These are phyloP conservation scores for Cystofilobasidium capitatum DNA, from an alignment of 768 basidiomycete species.

Conservation along the genomic window DNA sequence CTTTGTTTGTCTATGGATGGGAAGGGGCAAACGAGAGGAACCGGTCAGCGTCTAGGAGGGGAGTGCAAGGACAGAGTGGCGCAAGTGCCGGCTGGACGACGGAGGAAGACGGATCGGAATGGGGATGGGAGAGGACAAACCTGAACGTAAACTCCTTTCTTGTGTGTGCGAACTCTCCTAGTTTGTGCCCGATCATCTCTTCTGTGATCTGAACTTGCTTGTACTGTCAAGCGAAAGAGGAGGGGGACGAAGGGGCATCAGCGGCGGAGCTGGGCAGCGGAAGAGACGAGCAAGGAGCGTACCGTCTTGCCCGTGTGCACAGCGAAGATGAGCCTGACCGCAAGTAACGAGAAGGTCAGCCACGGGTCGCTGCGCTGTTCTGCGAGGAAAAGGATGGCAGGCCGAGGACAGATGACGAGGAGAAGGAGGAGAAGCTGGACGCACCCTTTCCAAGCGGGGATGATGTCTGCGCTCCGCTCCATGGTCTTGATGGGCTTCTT, in stretches of 20 bases:
- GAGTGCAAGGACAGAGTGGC: too few relatives aligned
- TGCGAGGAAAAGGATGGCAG: neutral
- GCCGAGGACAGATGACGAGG: neutral
- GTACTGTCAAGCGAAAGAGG: constrained; percentile 44
- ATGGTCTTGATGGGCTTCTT: constrained; percentile 81
- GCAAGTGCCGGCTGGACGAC: too few relatives aligned
- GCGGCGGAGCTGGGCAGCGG: neutral
- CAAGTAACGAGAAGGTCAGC: neutral
- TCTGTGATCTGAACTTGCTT: constrained; percentile 75
- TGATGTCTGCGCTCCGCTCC: constrained; percentile 78
- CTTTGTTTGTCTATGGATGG: too few relatives aligned
- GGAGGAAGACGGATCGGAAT: neutral
- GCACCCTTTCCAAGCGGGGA: constrained; percentile 93
- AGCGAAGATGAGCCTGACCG: constrained; percentile 63
- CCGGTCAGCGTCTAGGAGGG: too few relatives aligned
- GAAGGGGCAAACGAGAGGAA: too few relatives aligned
- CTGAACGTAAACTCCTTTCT: constrained; percentile 72
- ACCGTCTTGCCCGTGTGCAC: constrained; percentile 80
- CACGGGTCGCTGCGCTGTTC: neutral
- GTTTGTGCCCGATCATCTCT: constrained; percentile 98
- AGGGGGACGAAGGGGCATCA: neutral
- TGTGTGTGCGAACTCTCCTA: constrained; percentile 88
- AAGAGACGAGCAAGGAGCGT: neutral
- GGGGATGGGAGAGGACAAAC: neutral
- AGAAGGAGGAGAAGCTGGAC: constrained; percentile 36